Base-by-base conservation (phyloP, 257 asterid genomes). In the Schizonepeta tenuifolia region DNA sequence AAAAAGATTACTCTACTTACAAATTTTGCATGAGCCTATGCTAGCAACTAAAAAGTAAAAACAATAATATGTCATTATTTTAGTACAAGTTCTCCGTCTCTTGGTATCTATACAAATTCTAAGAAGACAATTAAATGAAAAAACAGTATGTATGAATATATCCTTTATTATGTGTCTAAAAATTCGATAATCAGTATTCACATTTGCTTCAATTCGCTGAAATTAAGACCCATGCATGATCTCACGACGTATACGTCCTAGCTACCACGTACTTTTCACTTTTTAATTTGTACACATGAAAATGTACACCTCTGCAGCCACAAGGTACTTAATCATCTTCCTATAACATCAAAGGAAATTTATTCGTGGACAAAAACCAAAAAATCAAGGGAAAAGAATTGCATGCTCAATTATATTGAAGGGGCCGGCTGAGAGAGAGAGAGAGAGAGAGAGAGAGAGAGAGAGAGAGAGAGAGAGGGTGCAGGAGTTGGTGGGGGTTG, bases 291-390 rank as follows among this genome's bases (percentile, higher is more conserved):
- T 70, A 66, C 71, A 64, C 73, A 78, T 55, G 35, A 65, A 77
- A 75, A 65, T 71, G 78, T 79, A 75, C 76, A 75, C 53, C 73
- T 75, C 69, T 46, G 49, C 71, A 57, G 22, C 71, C 77, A 49
- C 8, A 75, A 64, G 61, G 70, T 61, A 68, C 72, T 21, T 41
- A n/a, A n/a, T 14, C 75, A 33, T 35, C 72, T 77, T 5, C 67
- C 73, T 56, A 20, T 21, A 4, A 31, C 70, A 74, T 50, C 71
- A 54, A 67, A 20, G 21, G 47, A 13, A 44, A 69, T 56, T 79
- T 69, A 70, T 79, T 79, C 59, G 24, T 38, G 22, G 20, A 66
- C 41, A 46, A 46, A 7, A 71, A 13, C 36, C 7, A 31, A 31
- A 31, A 31, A 31, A 31, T n/a, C n/a, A n/a, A 5, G 36, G 36